Base-by-base conservation (phyloP, 1,284 basidiomycete species). In the Sanghuangporus baumii region DNA sequence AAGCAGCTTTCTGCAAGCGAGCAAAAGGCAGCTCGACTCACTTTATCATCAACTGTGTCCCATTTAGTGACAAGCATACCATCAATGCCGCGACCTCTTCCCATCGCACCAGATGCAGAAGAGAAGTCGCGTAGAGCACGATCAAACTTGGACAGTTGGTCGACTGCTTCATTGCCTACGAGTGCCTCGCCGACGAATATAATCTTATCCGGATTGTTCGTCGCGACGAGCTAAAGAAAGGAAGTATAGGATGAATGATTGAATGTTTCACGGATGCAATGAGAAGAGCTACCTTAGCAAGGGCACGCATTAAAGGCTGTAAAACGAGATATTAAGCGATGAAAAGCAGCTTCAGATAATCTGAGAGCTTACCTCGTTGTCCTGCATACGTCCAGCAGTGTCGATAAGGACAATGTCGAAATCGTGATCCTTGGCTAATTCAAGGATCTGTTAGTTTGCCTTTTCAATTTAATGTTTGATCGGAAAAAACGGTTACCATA, bases 341-440 rank as follows among this genome's bases (percentile, higher is more conserved):
- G 48, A 46, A 60, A 47, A 51, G 57, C 34, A 58, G 4, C 23
- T 23, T 40, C 20, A 37, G 40, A 41, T 55, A n/a, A 31, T 40
- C 16, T 16, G 11, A 14, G 47, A 52, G 61, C 80, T 40, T 69
- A 90, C 89, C 82, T 98, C 95, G 72, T 98, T 98, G 75, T 98
- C 95, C 74, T 98, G 96, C 96, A 98, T 97, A 61, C 95, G 84
- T 1, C 95, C 96, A n/a, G 96, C 96, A 1, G 96, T 98, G 74
- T 98, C 95, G 70, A 98, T 93, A 47, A 98, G 79, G 6, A 98
- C 94, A 20, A 97, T 94, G 72, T 98, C 95, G 72, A 96, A 97
- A 65, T 87, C 84, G 66, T 91, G 88, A 67, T 94, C 90, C 67
- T 87, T 88, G 40, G 86, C 94, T 96, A 71, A 41, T 46, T 52